Percentiles rank a stretch among this genome's conserved stretches.
Conservation (phyloP, 768 basidiomycete genomes). For the Boletus rufocinnamomeus region DNA sequence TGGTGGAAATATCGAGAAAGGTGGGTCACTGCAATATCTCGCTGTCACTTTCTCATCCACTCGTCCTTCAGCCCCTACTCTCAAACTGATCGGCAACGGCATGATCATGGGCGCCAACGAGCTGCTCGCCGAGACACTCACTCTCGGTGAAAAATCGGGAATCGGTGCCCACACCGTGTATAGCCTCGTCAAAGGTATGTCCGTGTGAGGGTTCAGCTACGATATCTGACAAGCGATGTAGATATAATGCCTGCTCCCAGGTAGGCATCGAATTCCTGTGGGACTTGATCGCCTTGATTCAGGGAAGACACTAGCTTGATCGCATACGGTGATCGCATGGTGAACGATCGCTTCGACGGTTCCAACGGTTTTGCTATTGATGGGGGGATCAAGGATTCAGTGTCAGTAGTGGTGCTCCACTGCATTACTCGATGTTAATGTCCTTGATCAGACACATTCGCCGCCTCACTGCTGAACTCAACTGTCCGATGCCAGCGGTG, state of each 20-base stretch:
- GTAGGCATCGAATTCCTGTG: conserved; percentile 34
- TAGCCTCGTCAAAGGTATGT: conserved; percentile 56
- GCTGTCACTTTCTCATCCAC: neutral
- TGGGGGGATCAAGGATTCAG: conserved; percentile 86
- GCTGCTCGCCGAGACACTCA: conserved; percentile 79
- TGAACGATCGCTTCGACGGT: conserved; percentile 73
- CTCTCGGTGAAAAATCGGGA: conserved; percentile 82
- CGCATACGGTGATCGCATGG: conserved; percentile 66
- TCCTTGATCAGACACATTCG: conserved; percentile 58
- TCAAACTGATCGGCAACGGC: conserved; percentile 81
- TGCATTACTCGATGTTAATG: conserved; percentile 6
- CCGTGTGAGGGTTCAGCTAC: neutral
- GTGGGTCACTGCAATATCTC: conserved; percentile 33
- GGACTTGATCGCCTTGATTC: conserved; percentile 1
- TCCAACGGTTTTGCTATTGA: conserved; percentile 75
- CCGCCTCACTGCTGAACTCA: conserved; percentile 61
- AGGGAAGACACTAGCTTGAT: conserved; percentile 42
- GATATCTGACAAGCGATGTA: conserved; percentile 30
- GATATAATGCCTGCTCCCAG: conserved; percentile 71
- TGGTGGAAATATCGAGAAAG: conserved; percentile 85
- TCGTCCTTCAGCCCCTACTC: conserved; percentile 52
- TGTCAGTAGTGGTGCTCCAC: conserved; percentile 39
- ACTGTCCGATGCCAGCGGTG: conserved; percentile 69
- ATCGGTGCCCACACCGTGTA: conserved; percentile 64
- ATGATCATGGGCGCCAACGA: conserved; percentile 78